phyloP scores from a whole-genome alignment of 2,329 filamentous ascomycete genomes.

The Amesomyces nigricolor region DNA sequence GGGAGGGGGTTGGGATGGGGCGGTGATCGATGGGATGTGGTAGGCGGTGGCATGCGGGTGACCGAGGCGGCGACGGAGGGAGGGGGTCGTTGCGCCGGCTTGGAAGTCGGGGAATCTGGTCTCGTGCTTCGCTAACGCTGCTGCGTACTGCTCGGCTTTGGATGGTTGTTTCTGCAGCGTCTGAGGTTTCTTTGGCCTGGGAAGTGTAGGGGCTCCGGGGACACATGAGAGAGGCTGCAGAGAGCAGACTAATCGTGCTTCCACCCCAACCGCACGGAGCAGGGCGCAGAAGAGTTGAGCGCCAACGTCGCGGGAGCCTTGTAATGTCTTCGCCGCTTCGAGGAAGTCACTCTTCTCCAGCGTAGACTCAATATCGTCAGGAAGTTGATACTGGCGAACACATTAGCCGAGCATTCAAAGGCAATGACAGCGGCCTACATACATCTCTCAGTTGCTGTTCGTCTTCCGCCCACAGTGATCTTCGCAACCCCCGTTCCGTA shows the following conservation, averaged over 20 bases:
- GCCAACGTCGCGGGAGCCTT: constrained; percentile 83
- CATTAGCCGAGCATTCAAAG: constrained; percentile 24
- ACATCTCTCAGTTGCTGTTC: constrained; percentile 55
- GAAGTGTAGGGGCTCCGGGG: constrained; percentile 45
- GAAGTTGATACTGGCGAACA: constrained; percentile 45
- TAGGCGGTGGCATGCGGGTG: constrained; percentile 52
- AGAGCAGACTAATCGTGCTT: constrained; percentile 81
- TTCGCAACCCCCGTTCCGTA: constrained; percentile 63
- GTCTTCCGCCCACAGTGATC: constrained; percentile 70
- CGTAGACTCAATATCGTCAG: constrained; percentile 60
- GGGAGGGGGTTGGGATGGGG: constrained; percentile 22
- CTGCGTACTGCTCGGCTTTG: constrained; percentile 34
- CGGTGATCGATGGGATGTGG: constrained; percentile 40
- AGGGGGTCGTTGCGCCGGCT: constrained; percentile 30
- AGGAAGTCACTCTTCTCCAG: constrained; percentile 69
- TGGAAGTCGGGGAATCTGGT: constrained; percentile 18
- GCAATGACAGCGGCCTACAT: constrained; percentile 25
- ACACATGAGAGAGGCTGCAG: constrained; percentile 74
- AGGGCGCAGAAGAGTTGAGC: constrained; percentile 88
- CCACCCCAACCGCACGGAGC: constrained; percentile 74
- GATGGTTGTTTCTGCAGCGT: constrained; percentile 29
- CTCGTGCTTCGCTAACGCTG: constrained; percentile 39
- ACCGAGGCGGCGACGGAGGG: constrained; percentile 45
- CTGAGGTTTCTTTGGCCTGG: constrained; percentile 34
- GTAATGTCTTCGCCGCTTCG: constrained; percentile 59